Evolutionary conservation across 2,329 filamentous ascomycete species (phyloP).

Genomic region (Chaetomiaceae sp.): DNA sequence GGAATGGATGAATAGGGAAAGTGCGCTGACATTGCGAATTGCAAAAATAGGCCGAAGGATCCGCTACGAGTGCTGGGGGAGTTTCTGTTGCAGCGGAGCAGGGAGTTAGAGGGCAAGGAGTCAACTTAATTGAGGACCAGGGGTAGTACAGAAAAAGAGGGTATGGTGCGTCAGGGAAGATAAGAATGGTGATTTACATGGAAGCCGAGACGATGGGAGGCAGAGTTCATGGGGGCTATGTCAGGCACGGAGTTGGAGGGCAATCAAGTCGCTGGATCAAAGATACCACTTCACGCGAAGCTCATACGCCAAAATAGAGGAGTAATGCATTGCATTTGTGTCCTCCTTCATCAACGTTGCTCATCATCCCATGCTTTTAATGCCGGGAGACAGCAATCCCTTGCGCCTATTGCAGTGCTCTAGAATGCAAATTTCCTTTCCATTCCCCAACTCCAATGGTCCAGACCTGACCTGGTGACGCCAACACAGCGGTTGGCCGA

Average conservation of each 20-base stretch:
- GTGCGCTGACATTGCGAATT: constrained; percentile 4
- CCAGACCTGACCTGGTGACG: constrained; percentile 11
- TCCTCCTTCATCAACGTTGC: constrained; percentile 9
- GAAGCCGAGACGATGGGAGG: background rate
- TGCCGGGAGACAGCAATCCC: constrained; percentile 6
- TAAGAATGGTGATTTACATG: too few species aligned
- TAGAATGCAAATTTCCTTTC: constrained; percentile 29
- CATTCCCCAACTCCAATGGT: constrained; percentile 27
- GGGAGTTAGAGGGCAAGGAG: constrained; percentile 52
- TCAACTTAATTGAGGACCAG: too few species aligned
- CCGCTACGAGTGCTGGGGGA: constrained; percentile 67
- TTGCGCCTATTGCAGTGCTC: constrained; percentile 20
- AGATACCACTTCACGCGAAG: constrained; percentile 10
- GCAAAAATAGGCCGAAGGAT: constrained; percentile 53
- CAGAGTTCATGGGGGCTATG: background rate
- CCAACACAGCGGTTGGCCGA: constrained; percentile 12
- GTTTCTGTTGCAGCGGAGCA: constrained; percentile 64
- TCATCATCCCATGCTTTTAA: constrained; percentile 10
- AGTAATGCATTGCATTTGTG: constrained; percentile 13
- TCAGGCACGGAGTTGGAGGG: background rate
- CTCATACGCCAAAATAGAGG: background rate
- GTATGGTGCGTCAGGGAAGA: too few species aligned
- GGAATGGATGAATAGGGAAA: background rate
- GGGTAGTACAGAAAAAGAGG: too few species aligned
- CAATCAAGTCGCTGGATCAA: background rate